Base-by-base conservation (phyloP, 352 stramenopile species). In the Globisporangium canariense region DNA sequence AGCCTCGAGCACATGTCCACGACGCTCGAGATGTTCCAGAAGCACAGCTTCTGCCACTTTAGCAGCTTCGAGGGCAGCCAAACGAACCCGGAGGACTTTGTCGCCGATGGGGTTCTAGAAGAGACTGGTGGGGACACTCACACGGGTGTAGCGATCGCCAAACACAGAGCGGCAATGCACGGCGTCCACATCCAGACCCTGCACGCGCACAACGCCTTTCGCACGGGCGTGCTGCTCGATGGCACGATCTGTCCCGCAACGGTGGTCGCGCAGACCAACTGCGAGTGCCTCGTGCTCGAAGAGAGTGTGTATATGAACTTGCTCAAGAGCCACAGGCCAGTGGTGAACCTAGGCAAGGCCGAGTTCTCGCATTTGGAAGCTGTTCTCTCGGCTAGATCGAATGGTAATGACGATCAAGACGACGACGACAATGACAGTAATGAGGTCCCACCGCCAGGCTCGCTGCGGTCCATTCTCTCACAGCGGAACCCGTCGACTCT, bases 131-230 rank as follows among this genome's bases (percentile, higher is more conserved):
- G 14, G 43, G 32, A 18, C 20, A 57, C 8, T 11, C 20, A 8
- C 13, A 5, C 54, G 22, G 60, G 22, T 28, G 62, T 40, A 10
- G 28, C 58, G 57, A 64, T 68, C 22, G 62, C 65, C 5, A 55
- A 58, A 34, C 75, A 86, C 51, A 70, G 77, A 14, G 69, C 69
- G 1, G 75, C 66, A 1, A 85, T 84, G 60, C 69, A 84, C 45
- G 79, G 81, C 0, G 60, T 88, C 10, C 77, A 90, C 38, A 70
- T 90, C 16, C 79, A 88, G 58, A 88, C 79, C 9, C 66, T 90
- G 5, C 68, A 76, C 13, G 57, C 74, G 6, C 58, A 61, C n/a
- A 86, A 86, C 56, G 70, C 77, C 0, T 88, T 90, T 67, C 79
- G 81, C 11, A 78, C 70, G 0, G 81, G 79, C 6, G 77, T 90